Base-by-base conservation (phyloP, 2,329 filamentous ascomycete species). In the Colletotrichum destructivum region DNA sequence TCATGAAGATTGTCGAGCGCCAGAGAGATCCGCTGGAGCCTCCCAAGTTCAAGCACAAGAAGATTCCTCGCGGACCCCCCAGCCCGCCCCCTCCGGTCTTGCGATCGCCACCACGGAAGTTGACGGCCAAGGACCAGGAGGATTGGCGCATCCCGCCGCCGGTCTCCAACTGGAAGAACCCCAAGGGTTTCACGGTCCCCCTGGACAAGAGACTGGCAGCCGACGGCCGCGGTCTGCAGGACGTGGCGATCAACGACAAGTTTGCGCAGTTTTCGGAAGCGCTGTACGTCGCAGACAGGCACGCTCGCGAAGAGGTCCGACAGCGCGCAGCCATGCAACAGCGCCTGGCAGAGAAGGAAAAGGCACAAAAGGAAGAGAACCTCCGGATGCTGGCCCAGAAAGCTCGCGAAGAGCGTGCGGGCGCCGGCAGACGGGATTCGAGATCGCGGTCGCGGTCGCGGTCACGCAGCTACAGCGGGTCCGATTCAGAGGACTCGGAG, bases 91-190 rank as follows among this genome's bases (percentile, higher is more conserved):
- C 96, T 18, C 96, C 96, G 2, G 91, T 99, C 60, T 94, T 99
- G 90, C 95, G 97, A 81, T 98, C 94, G 3, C 96, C 96, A 16
- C 95, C 96, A 0, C 88, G 96, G 73, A 99, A 98, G 79, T 88
- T 99, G 73, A 99, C 96, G 1, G 96, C 96, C 7, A 95, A 98
- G 81, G 96, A 99, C 77, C 96, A 98, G 82, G 96, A 98, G 81
- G 94, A 94, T 71, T 99, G 96, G 96, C 95, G 92, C 78, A 98
- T 90, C 51, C 88, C 87, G 0, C 95, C 96, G 2, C 94, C 96
- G 0, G 92, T 99, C 2, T 97, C 94, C 23, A 98, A 98, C 82
- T 99, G 96, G 96, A 99, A 99, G 89, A 99, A 99, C 81, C 94
- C 96, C 1, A 98, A 98, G 85, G 96, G 96, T 77, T 99, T 98